Evolutionary conservation across 1,139 yeast species (phyloP).

Genomic region (Candida neerlandica): DNA sequence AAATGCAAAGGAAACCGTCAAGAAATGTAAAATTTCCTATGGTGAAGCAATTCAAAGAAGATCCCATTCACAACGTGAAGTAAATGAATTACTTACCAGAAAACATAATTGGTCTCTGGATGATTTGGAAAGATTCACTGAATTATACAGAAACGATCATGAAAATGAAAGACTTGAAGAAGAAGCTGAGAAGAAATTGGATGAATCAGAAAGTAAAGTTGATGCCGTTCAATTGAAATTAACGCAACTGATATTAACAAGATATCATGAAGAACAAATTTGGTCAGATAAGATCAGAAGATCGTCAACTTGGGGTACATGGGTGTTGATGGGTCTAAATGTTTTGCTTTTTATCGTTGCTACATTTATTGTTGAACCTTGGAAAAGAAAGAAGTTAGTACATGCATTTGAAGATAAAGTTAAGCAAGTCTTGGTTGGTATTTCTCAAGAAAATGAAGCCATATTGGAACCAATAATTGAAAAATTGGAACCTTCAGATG

Average conservation of each 20-base stretch:
- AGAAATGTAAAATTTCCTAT: conserved; percentile 54
- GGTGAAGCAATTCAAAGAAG: conserved; percentile 66
- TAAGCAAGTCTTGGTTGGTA: conserved; percentile 50
- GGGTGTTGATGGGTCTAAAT: conserved; percentile 87
- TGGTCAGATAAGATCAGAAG: conserved; percentile 97
- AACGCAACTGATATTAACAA: conserved; percentile 75
- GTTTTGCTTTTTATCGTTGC: conserved; percentile 75
- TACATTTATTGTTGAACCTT: conserved; percentile 89
- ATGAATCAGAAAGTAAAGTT: conserved; percentile 60
- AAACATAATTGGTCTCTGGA: conserved; percentile 77
- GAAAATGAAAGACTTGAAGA: conserved; percentile 65
- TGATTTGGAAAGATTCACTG: conserved; percentile 85
- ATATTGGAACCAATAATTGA: conserved; percentile 17
- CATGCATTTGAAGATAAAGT: conserved; percentile 84
- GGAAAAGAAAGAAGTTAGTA: conserved; percentile 83
- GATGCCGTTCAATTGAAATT: conserved; percentile 72
- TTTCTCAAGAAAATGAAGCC: conserved; percentile 18
- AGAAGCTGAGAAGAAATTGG: conserved; percentile 52
- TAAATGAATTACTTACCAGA: conserved; percentile 84
- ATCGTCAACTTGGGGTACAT: conserved; percentile 97
- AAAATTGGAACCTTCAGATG: conserved; percentile 13
- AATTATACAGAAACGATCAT: conserved; percentile 79
- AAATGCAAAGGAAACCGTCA: conserved; percentile 51
- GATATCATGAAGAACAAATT: conserved; percentile 96
- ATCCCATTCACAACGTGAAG: conserved; percentile 76